Evolutionary conservation across 371 early-diverging fungal species (phyloP).

Genomic region (Umbelopsis sp.): DNA sequence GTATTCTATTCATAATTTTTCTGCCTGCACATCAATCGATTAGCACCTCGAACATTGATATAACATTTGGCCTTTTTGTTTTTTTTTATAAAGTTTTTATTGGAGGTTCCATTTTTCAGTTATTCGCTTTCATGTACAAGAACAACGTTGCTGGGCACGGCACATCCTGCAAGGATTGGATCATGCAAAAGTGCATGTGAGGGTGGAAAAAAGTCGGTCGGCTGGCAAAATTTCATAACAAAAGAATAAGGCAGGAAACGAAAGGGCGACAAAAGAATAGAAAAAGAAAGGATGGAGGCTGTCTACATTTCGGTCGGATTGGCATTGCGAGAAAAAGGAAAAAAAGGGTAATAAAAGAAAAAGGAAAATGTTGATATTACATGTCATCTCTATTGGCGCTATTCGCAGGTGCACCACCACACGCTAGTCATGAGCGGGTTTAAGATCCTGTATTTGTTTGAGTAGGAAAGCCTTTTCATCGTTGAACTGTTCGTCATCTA

Average conservation of each 20-base stretch:
- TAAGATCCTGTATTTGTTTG: slow-evolving; percentile 81
- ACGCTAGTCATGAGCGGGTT: slow-evolving; percentile 42
- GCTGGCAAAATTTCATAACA: not conserved
- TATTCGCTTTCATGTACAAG: slow-evolving; percentile 11
- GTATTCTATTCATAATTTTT: too few relatives aligned
- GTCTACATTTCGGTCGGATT: slow-evolving; percentile 2
- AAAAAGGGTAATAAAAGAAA: too few relatives aligned
- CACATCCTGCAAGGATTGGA: not conserved
- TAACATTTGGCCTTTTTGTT: too few relatives aligned
- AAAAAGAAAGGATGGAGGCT: not conserved
- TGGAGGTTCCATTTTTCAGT: slow-evolving; percentile 5
- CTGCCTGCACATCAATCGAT: too few relatives aligned
- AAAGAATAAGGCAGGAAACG: not conserved
- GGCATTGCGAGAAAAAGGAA: not conserved
- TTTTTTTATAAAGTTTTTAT: not conserved
- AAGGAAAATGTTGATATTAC: not conserved
- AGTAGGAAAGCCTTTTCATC: slow-evolving; percentile 97
- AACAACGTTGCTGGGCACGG: not conserved
- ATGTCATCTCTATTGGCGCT: slow-evolving; percentile 15
- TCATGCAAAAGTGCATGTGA: not conserved
- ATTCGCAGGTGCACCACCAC: not conserved
- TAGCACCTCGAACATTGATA: too few relatives aligned
- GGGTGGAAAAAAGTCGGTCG: not conserved
- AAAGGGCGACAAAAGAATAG: slow-evolving; percentile 2
- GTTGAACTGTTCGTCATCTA: slow-evolving; percentile 97